Percentiles rank a stretch among this genome's conserved stretches.
Conservation (phyloP, 805 yeast genomes). For the Yamadazyma paraphyllophila region DNA sequence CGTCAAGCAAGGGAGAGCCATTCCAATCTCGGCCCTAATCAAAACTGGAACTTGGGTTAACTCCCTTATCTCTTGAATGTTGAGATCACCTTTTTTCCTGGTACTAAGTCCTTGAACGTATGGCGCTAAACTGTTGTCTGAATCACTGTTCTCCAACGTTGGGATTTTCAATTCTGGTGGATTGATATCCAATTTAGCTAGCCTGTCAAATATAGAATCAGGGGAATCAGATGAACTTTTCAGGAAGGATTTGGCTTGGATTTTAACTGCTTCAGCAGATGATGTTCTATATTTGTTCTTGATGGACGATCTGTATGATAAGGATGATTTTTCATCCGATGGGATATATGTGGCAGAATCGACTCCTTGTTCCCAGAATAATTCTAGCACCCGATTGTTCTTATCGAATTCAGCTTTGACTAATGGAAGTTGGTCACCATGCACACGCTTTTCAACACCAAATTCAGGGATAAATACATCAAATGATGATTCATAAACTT, state of each 20-base stretch:
- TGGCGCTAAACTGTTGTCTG: slow-evolving; percentile 40
- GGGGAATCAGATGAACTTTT: slow-evolving; percentile 28
- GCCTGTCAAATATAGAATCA: slow-evolving; percentile 46
- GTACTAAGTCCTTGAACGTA: slow-evolving; percentile 58
- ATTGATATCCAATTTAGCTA: slow-evolving; percentile 48
- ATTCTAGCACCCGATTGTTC: slow-evolving; percentile 61
- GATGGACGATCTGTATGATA: slow-evolving; percentile 73
- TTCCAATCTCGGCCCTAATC: slow-evolving; percentile 87
- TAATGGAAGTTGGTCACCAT: slow-evolving; percentile 93
- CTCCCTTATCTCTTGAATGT: slow-evolving; percentile 80
- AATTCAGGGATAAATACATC: slow-evolving; percentile 90
- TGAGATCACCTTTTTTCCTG: slow-evolving; percentile 56
- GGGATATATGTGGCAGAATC: slow-evolving; percentile 92
- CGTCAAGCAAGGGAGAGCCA: slow-evolving; percentile 93
- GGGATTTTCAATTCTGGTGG: slow-evolving; percentile 44
- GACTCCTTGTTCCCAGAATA: slow-evolving; percentile 90
- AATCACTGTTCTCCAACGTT: not conserved
- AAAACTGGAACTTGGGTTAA: slow-evolving; percentile 78
- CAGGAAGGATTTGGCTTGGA: slow-evolving; percentile 37
- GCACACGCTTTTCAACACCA: slow-evolving; percentile 94
- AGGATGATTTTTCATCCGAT: slow-evolving; percentile 78
- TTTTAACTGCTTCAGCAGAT: slow-evolving; percentile 66
- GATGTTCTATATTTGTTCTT: slow-evolving; percentile 76
- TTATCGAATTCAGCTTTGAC: slow-evolving; percentile 90
- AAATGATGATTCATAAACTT: slow-evolving; percentile 94